Percentiles rank a stretch among this genome's conserved stretches.
phyloP scores from a whole-genome alignment of 2,329 filamentous ascomycete genomes.

The Venturia asperata region DNA sequence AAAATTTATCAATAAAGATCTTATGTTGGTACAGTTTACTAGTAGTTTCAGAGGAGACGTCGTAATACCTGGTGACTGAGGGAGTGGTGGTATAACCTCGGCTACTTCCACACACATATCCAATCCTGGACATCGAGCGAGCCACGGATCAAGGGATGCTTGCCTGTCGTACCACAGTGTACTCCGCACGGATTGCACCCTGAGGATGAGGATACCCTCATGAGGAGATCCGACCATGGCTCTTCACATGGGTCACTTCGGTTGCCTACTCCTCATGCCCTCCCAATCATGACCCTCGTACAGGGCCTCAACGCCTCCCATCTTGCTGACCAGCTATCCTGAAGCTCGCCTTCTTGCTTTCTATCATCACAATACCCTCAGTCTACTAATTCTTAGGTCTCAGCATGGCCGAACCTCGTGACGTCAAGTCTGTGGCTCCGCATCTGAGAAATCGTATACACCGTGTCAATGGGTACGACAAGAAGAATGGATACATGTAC shows the following conservation, averaged over 20 bases:
- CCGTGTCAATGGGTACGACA: slow-evolving; percentile 33
- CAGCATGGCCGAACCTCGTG: background rate
- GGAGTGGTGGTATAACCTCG: too few relatives aligned
- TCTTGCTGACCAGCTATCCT: background rate
- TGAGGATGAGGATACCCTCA: too few relatives aligned
- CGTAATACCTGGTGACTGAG: too few relatives aligned
- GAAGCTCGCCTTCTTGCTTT: background rate
- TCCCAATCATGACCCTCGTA: background rate
- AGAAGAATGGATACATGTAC: slow-evolving; percentile 35
- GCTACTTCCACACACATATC: background rate
- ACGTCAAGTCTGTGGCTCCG: background rate
- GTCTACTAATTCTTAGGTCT: background rate
- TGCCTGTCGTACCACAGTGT: background rate
- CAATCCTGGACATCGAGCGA: background rate
- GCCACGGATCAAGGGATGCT: background rate
- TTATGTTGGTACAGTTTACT: too few relatives aligned
- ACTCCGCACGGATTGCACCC: slow-evolving; percentile 1
- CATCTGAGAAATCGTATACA: slow-evolving; percentile 29
- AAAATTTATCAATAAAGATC: too few relatives aligned
- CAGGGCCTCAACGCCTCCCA: background rate
- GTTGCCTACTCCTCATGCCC: background rate
- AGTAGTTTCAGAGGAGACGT: too few relatives aligned
- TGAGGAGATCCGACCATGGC: background rate
- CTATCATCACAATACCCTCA: background rate
- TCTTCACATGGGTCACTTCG: slow-evolving; percentile 12